phyloP scores from a whole-genome alignment of 352 stramenopile species.

The Aphanomyces stellatus region DNA sequence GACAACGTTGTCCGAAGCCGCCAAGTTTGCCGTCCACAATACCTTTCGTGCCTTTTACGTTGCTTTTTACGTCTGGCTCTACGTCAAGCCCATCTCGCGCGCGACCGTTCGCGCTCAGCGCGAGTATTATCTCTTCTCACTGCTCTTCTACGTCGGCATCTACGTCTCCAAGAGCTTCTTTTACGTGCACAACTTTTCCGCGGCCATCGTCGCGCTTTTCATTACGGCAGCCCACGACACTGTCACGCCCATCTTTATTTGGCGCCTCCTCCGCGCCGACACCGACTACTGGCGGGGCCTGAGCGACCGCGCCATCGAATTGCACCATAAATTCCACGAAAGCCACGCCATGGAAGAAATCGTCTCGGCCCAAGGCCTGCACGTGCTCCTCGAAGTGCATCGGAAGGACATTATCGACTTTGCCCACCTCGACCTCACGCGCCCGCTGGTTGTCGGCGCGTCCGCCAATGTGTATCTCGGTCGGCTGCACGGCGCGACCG shows the following conservation, averaged over 20 bases:
- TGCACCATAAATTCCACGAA: constrained; percentile 4
- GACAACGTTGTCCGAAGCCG: background rate
- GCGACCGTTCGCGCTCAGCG: constrained; percentile 7
- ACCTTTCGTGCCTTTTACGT: constrained; percentile 4
- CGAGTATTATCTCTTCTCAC: constrained; percentile 13
- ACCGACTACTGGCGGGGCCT: constrained; percentile 29
- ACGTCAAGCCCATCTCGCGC: constrained; percentile 6
- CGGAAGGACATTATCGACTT: constrained; percentile 71
- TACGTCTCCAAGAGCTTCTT: constrained; percentile 16
- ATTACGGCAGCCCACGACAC: background rate
- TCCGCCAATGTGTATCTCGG: constrained; percentile 43
- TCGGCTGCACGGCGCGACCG: constrained; percentile 23
- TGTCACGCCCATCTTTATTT: constrained; percentile 23
- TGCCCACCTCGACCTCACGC: constrained; percentile 42
- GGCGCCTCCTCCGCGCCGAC: constrained; percentile 24
- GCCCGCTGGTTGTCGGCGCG: constrained; percentile 36
- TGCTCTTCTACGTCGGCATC: constrained; percentile 17
- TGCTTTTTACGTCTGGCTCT: constrained; percentile 11
- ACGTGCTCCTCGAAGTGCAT: constrained; percentile 62
- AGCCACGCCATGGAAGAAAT: constrained; percentile 17
- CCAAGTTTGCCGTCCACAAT: background rate
- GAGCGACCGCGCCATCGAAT: constrained; percentile 1
- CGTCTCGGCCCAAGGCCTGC: constrained; percentile 33
- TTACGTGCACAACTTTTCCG: constrained; percentile 5
- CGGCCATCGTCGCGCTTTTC: constrained; percentile 1